Percentiles rank a stretch among this genome's conserved stretches.
Conservation (phyloP, 768 basidiomycete genomes). For the Calocybe indica region DNA sequence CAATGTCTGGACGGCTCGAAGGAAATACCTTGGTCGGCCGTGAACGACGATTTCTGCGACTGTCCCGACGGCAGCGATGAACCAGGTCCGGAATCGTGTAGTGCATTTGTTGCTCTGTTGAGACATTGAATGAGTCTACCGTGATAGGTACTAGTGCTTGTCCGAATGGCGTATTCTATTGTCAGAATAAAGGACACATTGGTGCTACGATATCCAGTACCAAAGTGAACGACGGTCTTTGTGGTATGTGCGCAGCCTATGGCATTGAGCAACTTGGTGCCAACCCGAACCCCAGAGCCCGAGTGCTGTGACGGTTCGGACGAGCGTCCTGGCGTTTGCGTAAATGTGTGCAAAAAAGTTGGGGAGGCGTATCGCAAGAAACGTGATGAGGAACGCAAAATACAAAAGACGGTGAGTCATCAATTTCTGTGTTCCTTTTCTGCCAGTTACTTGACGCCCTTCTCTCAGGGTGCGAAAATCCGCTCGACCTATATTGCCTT, state of each 20-base stretch:
- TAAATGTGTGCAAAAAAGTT: slow-evolving; percentile 69
- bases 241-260: slow-evolving; percentile 51
- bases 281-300: slow-evolving; percentile 47
- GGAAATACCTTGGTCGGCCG: slow-evolving; percentile 70
- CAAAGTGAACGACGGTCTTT: slow-evolving; percentile 88
- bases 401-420: slow-evolving; percentile 62
- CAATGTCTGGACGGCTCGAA: slow-evolving; percentile 77
- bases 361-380: slow-evolving; percentile 66
- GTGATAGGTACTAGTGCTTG: slow-evolving; percentile 79
- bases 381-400: slow-evolving; percentile 67
- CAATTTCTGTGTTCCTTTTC: slow-evolving; percentile 13
- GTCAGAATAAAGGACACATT: slow-evolving; percentile 83
- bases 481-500: slow-evolving; percentile 82
- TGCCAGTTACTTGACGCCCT: background rate
- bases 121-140: slow-evolving; percentile 5
- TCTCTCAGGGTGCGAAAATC: slow-evolving; percentile 79
- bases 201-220: slow-evolving; percentile 74
- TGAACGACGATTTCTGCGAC: slow-evolving; percentile 95
- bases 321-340: slow-evolving; percentile 76
- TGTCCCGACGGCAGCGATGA: slow-evolving; percentile 95
- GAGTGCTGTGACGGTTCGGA: slow-evolving; percentile 97
- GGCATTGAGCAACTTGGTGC: background rate
- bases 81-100: slow-evolving; percentile 53
- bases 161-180: slow-evolving; percentile 71
- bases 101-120: background rate